phyloP scores from a whole-genome alignment of 2,329 filamentous ascomycete species.

The Ophioceras dolichostomum region DNA sequence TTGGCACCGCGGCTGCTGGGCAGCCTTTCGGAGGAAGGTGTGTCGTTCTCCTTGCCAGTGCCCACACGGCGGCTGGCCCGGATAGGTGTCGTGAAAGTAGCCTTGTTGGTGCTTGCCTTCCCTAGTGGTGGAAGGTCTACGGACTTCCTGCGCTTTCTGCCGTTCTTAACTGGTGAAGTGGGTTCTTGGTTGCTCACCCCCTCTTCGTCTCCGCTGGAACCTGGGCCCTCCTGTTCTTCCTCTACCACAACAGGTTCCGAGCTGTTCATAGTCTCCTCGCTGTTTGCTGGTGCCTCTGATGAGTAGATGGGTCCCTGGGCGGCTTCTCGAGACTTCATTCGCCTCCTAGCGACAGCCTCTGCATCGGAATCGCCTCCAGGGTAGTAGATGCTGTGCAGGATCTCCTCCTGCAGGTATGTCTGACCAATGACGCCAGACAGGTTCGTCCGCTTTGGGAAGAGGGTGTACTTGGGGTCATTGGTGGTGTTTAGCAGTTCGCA shows the following conservation, averaged over 20 bases:
- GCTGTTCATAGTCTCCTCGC: conserved; percentile 24
- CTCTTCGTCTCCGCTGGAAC: too few relatives aligned
- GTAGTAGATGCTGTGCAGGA: conserved; percentile 55
- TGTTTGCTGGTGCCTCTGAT: too few relatives aligned
- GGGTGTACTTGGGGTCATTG: conserved; percentile 63
- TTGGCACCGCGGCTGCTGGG: conserved; percentile 80
- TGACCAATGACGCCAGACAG: conserved; percentile 87
- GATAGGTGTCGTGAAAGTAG: conserved; percentile 24
- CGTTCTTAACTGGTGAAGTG: too few relatives aligned
- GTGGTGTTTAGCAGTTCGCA: conserved; percentile 65
- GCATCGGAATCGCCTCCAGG: conserved; percentile 43
- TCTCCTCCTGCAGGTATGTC: conserved; percentile 59
- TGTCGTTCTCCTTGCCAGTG: conserved; percentile 73
- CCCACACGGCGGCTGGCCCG: conserved; percentile 31
- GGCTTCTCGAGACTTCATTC: conserved; percentile 35
- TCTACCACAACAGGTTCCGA: too few relatives aligned
- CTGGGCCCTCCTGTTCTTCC: too few relatives aligned
- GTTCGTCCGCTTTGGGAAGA: conserved; percentile 83
- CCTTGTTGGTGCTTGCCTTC: conserved; percentile 5
- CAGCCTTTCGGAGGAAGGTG: conserved; percentile 42
- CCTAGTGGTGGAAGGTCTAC: not conserved
- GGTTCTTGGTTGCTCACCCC: too few relatives aligned
- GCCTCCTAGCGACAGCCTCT: conserved; percentile 29
- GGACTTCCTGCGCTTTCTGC: too few relatives aligned
- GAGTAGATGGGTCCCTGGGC: conserved; percentile 37